Conservation (phyloP, 768 basidiomycete species). For the Mycena alexandri region DNA sequence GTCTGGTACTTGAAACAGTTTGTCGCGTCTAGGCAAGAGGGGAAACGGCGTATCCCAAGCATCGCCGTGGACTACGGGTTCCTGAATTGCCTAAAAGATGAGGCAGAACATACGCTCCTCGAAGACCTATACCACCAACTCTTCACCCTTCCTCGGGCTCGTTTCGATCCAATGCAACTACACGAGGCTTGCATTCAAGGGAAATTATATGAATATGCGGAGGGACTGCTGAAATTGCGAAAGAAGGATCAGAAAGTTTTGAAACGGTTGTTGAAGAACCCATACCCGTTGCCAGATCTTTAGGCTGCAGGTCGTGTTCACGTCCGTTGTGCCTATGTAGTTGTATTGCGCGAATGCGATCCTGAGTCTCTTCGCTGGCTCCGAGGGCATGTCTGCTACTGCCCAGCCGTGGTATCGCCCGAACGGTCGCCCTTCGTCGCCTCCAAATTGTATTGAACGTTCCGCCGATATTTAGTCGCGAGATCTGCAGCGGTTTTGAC, state of each 20-base stretch:
- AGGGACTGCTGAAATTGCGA: neutral
- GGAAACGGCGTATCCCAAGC: neutral
- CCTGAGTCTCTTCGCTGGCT: too few species aligned
- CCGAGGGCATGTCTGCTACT: neutral
- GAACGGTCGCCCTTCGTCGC: conserved; percentile 63
- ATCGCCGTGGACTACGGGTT: conserved; percentile 11
- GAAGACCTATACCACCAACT: conserved; percentile 11
- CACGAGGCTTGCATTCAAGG: conserved; percentile 12
- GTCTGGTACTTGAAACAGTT: conserved; percentile 14
- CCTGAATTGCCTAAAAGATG: neutral
- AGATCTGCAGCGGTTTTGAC: conserved; percentile 88
- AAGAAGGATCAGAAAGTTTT: conserved; percentile 5
- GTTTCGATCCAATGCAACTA: conserved; percentile 8
- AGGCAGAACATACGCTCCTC: neutral
- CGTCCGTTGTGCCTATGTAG: too few species aligned
- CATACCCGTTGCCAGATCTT: conserved; percentile 1
- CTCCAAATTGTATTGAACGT: conserved; percentile 93
- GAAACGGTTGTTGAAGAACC: conserved; percentile 9
- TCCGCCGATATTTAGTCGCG: conserved; percentile 89
- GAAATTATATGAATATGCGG: conserved; percentile 8
- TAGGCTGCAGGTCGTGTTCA: too few species aligned
- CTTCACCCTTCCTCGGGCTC: conserved; percentile 2
- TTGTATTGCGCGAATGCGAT: too few species aligned
- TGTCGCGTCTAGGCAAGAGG: neutral
- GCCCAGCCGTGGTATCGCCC: conserved; percentile 17